Evolutionary conservation across 2,329 filamentous ascomycete species (phyloP), one percentile per base, ranked within the genome.

Genomic region (Neopestalotiopsis sp.): DNA sequence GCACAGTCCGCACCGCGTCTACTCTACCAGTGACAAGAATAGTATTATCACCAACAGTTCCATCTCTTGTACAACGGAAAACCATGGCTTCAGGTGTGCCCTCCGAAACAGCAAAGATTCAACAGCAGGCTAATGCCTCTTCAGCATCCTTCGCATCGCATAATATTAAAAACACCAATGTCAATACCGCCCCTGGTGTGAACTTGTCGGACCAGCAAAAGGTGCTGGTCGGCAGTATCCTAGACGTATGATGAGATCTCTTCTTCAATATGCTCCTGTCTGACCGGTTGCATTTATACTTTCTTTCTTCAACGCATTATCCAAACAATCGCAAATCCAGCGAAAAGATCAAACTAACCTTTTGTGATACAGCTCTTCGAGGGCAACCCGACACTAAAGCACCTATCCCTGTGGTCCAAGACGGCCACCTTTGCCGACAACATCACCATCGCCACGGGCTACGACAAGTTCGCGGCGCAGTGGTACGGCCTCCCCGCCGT

Each of bases 401-500:
- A 91, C 75, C 83, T 91, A 61, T 79, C 82, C 14, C 82, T 91
- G 30, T 91, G 89, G 89, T 81, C 81, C 63, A 87, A 87, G 69
- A 82, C 87, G 49, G 89, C 84, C 7, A 84, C 81, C 0, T 91
- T 91, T 49, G 61, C 49, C 10, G 42, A 49, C 49, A 65, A 40
- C 45, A 57, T 65, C 40, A 68, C 32, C 42, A 24, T 17, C 49
- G 59, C 66, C 59, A 40, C 17, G 20, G 66, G 66, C 13, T 53
- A 67, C 28, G 45, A 67, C 57, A 62, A 40, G 74, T 85, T 76
- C 71, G 78, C 81, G 17, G 81, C 83, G 3, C 82, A 85, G 70
- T 85, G 82, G 85, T 91, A 91, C 75, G 89, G 89, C 1, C 81
- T 91, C 1, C 82, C 88, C 66, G 78, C 84, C 4, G 85, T 88